These are phyloP conservation scores for Sphagnum contortum DNA, from an alignment of 225 moss, liverwort and hornwort genomes.

Conservation along the genomic window DNA sequence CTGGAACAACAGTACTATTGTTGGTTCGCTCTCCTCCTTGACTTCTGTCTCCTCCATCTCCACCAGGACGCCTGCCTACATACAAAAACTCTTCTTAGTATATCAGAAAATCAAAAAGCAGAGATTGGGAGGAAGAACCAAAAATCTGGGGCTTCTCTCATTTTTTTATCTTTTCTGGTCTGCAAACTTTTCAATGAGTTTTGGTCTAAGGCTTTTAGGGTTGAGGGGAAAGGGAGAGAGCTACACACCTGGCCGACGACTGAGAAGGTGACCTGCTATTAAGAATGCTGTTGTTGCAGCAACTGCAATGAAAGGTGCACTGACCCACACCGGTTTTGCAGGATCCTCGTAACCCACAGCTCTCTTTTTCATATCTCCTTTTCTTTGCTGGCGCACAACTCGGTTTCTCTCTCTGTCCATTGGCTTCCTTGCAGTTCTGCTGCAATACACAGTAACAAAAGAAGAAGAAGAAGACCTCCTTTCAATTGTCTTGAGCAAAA, in stretches of 20 bases:
- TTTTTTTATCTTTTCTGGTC: not conserved
- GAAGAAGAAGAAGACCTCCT: too few relatives aligned
- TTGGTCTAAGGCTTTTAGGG: not conserved
- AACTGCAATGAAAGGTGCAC: constrained; percentile 74
- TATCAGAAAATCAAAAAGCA: not conserved
- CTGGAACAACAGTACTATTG: constrained; percentile 12
- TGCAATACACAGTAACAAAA: too few relatives aligned
- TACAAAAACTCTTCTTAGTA: constrained; percentile 14
- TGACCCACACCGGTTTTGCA: constrained; percentile 82
- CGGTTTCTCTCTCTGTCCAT: too few relatives aligned
- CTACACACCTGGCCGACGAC: constrained; percentile 68
- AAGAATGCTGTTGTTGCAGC: constrained; percentile 65
- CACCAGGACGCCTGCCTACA: constrained; percentile 78
- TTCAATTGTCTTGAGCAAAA: too few relatives aligned
- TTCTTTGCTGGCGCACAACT: too few relatives aligned
- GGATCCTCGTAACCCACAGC: constrained; percentile 77
- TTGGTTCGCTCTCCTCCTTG: constrained; percentile 19
- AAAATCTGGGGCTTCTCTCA: not conserved
- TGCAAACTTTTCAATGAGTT: too few relatives aligned
- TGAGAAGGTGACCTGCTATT: constrained; percentile 70
- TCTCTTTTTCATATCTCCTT: constrained; percentile 13
- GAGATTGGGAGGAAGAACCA: not conserved
- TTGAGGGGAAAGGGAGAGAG: constrained; percentile 7
- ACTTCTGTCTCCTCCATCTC: constrained; percentile 33
- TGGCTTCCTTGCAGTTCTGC: too few relatives aligned